Evolutionary conservation across 148 eudicot species (phyloP).

Genomic region (Hydrangea macrophylla): DNA sequence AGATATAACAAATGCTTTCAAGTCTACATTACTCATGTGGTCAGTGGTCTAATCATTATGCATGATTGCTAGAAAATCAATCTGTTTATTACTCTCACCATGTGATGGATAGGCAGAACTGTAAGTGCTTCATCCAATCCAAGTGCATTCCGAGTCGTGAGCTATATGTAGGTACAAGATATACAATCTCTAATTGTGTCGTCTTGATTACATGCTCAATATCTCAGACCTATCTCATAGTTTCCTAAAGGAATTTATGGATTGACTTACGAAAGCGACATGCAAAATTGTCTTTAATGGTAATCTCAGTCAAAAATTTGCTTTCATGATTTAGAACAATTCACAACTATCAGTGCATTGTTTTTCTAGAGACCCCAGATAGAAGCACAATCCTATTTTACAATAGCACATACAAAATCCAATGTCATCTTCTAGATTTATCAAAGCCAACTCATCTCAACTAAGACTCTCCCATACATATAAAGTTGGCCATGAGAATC

Average conservation of each 20-base stretch:
- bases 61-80: neutral
- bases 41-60: neutral
- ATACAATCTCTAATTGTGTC: too few species aligned
- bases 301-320: neutral
- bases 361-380: neutral
- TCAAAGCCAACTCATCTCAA: too few species aligned
- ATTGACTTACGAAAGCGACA: too few species aligned
- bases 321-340: neutral
- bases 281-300: too few species aligned
- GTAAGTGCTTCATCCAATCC: neutral
- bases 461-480: too few species aligned
- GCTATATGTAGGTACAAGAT: neutral
- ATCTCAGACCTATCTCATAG: too few species aligned
- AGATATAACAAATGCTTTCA: neutral
- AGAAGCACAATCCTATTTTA: neutral
- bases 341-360: neutral
- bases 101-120: neutral
- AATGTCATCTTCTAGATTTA: too few species aligned
- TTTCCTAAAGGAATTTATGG: too few species aligned
- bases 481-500: too few species aligned
- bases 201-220: too few species aligned
- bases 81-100: neutral
- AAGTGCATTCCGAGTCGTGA: neutral
- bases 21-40: neutral
- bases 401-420: too few species aligned